Evolutionary conservation across 169 alveolate species (phyloP), one percentile per base, ranked within the genome.

Genomic region (Amoebophrya sp.): DNA sequence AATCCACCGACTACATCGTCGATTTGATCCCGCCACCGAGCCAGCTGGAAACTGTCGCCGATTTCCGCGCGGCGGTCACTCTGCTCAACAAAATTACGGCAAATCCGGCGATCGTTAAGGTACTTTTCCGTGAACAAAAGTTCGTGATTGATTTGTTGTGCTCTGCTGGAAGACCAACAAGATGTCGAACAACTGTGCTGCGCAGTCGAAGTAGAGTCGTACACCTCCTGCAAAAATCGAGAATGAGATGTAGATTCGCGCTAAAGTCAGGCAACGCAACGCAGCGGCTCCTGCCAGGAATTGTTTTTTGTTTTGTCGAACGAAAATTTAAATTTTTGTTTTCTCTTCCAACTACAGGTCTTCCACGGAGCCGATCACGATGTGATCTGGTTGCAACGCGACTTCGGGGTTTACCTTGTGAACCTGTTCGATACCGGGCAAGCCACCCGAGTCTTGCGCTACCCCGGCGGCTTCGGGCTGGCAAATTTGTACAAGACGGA

Each of bases 341-440:
- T 83, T 18, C 10, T 3, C 2, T 2, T 77, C 23, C 2, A 1
- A 35, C 77, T 38, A 0, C 66, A 89, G 91, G 91, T 89, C 38
- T 55, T 89, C 23, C 91, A 89, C 53, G 98, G 98, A 33, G 96
- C 98, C 40, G 97, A 96, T 83, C 93, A 90, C 92, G 99, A 97
- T 92, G 95, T 97, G 41, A 91, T 94, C 39, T 97, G 99, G 99
- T 93, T 97, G 25, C 96, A 97, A 94, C 95, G 97, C 93, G 99
- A 97, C 94, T 96, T 97, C 91, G 97, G 98, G 33, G 94, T 97
- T 35, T 97, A 97, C 93, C 94, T 97, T 23, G 98, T 96, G 23
- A 97, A 97, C 93, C 92, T 97, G 96, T 97, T 97, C 91, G 99
- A 97, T 94, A 97, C 99, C 0, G 97, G 97, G 23, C 95, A 94